phyloP scores from a whole-genome alignment of 2,329 filamentous ascomycete species.

The Lachnellula occidentalis region DNA sequence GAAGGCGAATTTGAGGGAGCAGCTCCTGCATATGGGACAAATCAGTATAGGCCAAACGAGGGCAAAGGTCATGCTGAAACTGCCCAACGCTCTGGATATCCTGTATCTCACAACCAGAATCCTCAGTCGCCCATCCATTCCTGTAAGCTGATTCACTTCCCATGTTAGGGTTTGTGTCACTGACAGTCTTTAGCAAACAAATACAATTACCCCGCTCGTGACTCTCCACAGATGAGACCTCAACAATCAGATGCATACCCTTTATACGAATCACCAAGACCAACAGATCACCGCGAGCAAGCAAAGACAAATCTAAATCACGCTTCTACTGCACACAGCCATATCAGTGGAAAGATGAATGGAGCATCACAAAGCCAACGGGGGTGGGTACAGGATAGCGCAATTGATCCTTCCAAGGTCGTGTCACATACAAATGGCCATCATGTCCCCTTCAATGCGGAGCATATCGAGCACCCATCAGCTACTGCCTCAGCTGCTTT shows the following conservation, averaged over 20 bases:
- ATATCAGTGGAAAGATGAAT: constrained; percentile 1
- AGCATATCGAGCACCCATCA: constrained; percentile 1
- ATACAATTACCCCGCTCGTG: constrained; percentile 15
- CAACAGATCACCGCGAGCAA: constrained; percentile 10
- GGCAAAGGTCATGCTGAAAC: constrained; percentile 19
- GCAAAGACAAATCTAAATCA: constrained; percentile 6
- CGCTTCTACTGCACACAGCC: constrained; percentile 5
- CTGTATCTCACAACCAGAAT: constrained; percentile 15
- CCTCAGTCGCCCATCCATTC: constrained; percentile 13
- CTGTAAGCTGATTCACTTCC: constrained; percentile 14
- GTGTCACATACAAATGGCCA: constrained; percentile 7
- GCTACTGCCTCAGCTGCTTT: not conserved
- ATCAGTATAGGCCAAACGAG: constrained; percentile 29
- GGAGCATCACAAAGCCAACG: constrained; percentile 5
- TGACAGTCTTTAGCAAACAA: constrained; percentile 15
- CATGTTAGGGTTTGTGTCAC: not conserved
- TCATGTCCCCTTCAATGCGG: not conserved
- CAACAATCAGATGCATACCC: constrained; percentile 26
- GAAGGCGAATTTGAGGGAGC: constrained; percentile 56
- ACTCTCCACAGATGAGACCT: constrained; percentile 13
- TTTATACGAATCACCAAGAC: constrained; percentile 19
- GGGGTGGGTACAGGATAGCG: constrained; percentile 10
- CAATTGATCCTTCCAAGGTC: not conserved
- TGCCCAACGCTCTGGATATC: constrained; percentile 21
- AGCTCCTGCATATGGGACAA: constrained; percentile 11